A percentile compares a stretch with the other conserved stretches of the same genome.
phyloP scores from a whole-genome alignment of 1,284 basidiomycete genomes.

The Cerioporus squamosus region DNA sequence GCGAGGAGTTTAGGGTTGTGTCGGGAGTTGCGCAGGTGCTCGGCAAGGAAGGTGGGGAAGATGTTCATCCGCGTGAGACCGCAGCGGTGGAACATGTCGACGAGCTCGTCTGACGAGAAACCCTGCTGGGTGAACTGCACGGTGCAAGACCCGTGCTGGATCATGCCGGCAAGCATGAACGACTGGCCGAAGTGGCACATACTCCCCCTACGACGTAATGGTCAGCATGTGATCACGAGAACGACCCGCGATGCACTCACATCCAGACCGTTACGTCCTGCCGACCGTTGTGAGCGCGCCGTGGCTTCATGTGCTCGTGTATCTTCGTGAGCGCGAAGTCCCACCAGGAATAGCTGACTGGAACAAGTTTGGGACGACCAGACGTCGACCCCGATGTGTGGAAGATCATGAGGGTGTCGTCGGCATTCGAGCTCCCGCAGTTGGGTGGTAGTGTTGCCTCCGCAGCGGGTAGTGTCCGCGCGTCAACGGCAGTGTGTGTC shows the following conservation, averaged over 20 bases:
- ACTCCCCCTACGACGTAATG: slow-evolving; percentile 31
- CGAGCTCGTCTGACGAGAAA: slow-evolving; percentile 70
- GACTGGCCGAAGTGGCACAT: slow-evolving; percentile 38
- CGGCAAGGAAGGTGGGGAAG: slow-evolving; percentile 68
- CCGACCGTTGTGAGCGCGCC: slow-evolving; percentile 29
- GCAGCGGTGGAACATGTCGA: slow-evolving; percentile 70
- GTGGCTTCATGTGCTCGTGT: slow-evolving; percentile 25
- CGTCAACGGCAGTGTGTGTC: slow-evolving; percentile 47
- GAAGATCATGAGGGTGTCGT: slow-evolving; percentile 65
- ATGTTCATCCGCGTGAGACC: slow-evolving; percentile 72
- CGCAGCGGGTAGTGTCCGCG: slow-evolving; percentile 40
- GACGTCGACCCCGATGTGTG: slow-evolving; percentile 79
- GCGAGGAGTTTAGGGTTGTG: slow-evolving; percentile 63
- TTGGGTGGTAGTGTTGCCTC: slow-evolving; percentile 48
- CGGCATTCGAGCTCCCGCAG: slow-evolving; percentile 38
- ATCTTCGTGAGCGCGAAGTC: slow-evolving; percentile 32
- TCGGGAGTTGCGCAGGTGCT: slow-evolving; percentile 63
- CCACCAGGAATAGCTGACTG: slow-evolving; percentile 54
- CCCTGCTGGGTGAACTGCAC: slow-evolving; percentile 66
- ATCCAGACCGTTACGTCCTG: slow-evolving; percentile 60
- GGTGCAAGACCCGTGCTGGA: slow-evolving; percentile 73
- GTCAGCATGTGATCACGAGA: not conserved
- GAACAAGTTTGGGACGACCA: slow-evolving; percentile 74
- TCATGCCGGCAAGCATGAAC: slow-evolving; percentile 47
- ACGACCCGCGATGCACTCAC: slow-evolving; percentile 24